Percentiles rank a stretch among this genome's conserved stretches.
Evolutionary conservation across 2,329 filamentous ascomycete species (phyloP).

Genomic region (Colletotrichum spaethianum): DNA sequence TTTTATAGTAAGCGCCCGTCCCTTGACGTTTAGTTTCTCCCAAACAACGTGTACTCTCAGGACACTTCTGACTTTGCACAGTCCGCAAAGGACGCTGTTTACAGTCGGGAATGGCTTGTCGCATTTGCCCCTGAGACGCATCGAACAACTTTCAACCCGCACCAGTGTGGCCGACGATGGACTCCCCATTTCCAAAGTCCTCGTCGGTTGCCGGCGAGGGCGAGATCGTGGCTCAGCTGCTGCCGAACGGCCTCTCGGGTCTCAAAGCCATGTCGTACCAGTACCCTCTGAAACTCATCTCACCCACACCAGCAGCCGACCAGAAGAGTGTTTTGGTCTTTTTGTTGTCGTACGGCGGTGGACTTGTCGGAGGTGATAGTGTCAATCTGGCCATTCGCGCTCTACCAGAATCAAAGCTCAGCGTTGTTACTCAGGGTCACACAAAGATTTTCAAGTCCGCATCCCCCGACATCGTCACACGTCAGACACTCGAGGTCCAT

Average conservation of each 20-base stretch:
- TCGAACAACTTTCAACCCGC: neutral
- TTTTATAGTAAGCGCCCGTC: neutral
- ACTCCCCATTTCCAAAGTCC: constrained; percentile 83
- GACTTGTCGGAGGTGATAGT: constrained; percentile 88
- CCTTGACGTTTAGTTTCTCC: neutral
- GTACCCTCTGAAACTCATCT: constrained; percentile 95
- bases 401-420: constrained; percentile 75
- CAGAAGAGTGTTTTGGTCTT: constrained; percentile 85
- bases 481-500: constrained; percentile 68
- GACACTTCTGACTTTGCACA: neutral
- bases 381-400: constrained; percentile 82
- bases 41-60: neutral
- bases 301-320: constrained; percentile 77
- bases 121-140: neutral
- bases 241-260: constrained; percentile 80
- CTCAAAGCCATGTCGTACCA: constrained; percentile 86
- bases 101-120: neutral
- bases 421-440: constrained; percentile 80
- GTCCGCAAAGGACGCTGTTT: neutral
- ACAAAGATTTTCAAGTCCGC: constrained; percentile 95
- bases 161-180: constrained; percentile 53
- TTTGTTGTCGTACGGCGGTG: constrained; percentile 93
- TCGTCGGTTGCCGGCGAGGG: constrained; percentile 84
- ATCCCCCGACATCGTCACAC: constrained; percentile 67
- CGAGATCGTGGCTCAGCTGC: constrained; percentile 78